Base-by-base conservation (phyloP, 768 basidiomycete genomes). In the Chalciporus pseudorubinellus region DNA sequence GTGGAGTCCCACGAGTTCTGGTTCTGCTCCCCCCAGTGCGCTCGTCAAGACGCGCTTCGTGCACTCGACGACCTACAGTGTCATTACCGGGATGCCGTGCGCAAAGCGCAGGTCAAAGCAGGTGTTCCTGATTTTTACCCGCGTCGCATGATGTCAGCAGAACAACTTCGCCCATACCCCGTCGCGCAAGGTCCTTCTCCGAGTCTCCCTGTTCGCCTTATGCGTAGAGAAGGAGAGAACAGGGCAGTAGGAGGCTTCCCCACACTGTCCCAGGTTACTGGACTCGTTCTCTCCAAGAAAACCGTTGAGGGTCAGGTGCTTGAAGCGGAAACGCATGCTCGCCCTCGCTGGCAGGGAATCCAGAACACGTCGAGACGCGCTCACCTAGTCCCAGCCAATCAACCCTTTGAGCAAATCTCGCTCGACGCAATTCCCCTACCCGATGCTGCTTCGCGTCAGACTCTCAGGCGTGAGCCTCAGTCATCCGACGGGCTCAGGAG, bases 11-110 rank as follows among this genome's bases (percentile, higher is more conserved):
- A 68, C 33, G 66, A 70, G 0, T 64, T 60, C 39, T 68, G 53
- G 52, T 70, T 55, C 41, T 68, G 67, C 34, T 68, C 68, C 18
- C 52, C 50, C 3, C 2, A 48, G 0, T 70, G 69, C 11, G 69
- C 67, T 9, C 66, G 60, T 19, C 33, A 16, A 14, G 68, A 70
- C 21, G 45, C 69, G 21, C 55, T 69, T 16, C 57, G 59, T 21
- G 59, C 66, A 3, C 62, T 70, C 20, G 57, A 43, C 2, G 48
- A 47, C 13, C 45, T 53, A 5, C 36, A 62, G 18, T 59, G 55
- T 36, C 68, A 68, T 24, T 68, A 68, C 44, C 68, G 67, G 31
- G 45, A 55, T 0, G 51, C 53, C 22, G 49, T 63, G 14, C 60
- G 50, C 10, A 38, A n/a, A 1, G 68, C 62, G 26, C 50, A 56